Evolutionary conservation across 1,139 yeast genomes (phyloP).

Genomic region (Pichia sp.): DNA sequence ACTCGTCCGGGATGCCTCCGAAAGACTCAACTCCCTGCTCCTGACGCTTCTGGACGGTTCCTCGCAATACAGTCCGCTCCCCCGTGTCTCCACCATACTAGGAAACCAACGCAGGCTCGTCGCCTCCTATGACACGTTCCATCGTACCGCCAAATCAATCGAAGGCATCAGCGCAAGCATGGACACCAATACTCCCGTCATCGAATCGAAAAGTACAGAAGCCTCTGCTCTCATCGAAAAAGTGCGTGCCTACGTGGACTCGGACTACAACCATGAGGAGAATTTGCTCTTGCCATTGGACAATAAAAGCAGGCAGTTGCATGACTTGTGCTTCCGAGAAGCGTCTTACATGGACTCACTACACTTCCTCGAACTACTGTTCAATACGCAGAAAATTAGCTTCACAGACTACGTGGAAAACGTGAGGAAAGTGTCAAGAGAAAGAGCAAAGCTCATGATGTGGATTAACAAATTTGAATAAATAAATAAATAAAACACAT

Average conservation of each 20-base stretch:
- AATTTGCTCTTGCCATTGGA: neutral
- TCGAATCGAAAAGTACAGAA: neutral
- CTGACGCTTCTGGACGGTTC: neutral
- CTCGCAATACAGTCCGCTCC: neutral
- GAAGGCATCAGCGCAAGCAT: neutral
- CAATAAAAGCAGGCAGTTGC: neutral
- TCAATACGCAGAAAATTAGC: conserved; percentile 34
- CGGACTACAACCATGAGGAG: conserved; percentile 6
- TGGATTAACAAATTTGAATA: conserved; percentile 27
- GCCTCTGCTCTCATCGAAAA: neutral
- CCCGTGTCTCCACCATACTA: neutral
- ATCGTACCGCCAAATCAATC: neutral
- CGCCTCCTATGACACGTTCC: neutral
- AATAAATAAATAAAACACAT: neutral
- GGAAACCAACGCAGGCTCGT: neutral
- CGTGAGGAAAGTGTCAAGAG: conserved; percentile 66
- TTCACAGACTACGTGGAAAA: conserved; percentile 50
- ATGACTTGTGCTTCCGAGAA: neutral
- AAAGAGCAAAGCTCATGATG: conserved; percentile 37
- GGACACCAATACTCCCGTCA: neutral
- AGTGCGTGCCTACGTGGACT: neutral
- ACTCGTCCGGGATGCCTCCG: neutral
- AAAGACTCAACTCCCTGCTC: neutral
- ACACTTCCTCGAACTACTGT: conserved; percentile 3
- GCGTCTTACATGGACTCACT: conserved; percentile 4